Conservation (phyloP, 495 filamentous ascomycete genomes). For the Penicillium ucsense region DNA sequence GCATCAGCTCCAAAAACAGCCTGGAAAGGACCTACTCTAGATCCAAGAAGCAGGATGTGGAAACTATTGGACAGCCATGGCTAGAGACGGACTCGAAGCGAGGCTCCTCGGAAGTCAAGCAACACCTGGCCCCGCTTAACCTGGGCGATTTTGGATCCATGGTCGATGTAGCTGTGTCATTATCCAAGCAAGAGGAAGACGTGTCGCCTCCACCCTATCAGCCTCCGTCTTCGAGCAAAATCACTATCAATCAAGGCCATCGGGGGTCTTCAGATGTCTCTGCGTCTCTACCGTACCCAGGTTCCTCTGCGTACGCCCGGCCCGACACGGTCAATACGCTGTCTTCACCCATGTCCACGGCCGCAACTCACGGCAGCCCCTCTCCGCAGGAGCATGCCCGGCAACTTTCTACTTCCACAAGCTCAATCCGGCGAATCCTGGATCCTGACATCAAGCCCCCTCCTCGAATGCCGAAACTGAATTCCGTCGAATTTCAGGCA, state of each 20-base stretch:
- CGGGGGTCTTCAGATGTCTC: background rate
- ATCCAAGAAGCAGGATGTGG: conserved; percentile 28
- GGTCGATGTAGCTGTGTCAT: conserved; percentile 27
- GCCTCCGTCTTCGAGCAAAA: conserved; percentile 3
- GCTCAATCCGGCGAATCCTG: conserved; percentile 1
- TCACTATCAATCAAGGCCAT: background rate
- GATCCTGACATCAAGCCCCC: background rate
- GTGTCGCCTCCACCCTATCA: conserved; percentile 23
- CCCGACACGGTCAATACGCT: background rate
- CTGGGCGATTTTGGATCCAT: conserved; percentile 26
- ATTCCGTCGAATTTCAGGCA: background rate
- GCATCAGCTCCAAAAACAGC: conserved; percentile 9
- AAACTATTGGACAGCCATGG: conserved; percentile 35
- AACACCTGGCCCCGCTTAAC: conserved; percentile 24
- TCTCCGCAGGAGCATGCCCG: conserved; percentile 2
- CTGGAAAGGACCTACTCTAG: conserved; percentile 15
- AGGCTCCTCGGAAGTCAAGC: conserved; percentile 6
- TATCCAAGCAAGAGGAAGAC: conserved; percentile 20
- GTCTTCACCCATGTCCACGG: conserved; percentile 4
- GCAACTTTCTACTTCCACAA: conserved; percentile 5
- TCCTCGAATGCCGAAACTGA: background rate
- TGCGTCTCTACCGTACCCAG: conserved; percentile 1
- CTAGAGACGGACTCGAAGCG: conserved; percentile 21
- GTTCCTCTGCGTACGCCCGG: background rate
- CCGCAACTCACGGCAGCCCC: background rate